A percentile compares a stretch with the other conserved stretches of the same genome.
phyloP scores from a whole-genome alignment of 2,329 filamentous ascomycete genomes.

The Colletotrichum nymphaeae region DNA sequence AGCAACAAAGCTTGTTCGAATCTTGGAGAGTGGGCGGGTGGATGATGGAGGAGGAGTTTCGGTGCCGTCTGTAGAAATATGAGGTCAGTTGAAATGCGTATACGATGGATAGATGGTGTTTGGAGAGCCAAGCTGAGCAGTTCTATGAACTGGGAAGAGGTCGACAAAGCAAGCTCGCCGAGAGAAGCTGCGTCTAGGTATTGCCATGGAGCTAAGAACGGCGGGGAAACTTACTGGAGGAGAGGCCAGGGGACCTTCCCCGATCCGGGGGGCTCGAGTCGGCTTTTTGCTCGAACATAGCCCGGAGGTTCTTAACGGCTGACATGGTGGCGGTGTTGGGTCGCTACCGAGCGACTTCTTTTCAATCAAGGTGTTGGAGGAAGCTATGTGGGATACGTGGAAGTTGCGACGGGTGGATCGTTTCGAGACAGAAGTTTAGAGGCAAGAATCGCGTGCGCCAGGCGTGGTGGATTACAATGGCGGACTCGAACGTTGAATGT shows the following conservation, averaged over 20 bases:
- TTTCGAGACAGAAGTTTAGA: not conserved
- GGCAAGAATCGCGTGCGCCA: constrained; percentile 6
- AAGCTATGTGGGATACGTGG: constrained; percentile 11
- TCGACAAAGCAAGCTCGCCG: not conserved
- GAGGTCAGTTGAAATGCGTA: constrained; percentile 21
- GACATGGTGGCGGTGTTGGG: constrained; percentile 63
- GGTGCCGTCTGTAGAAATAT: constrained; percentile 29
- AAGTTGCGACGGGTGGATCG: constrained; percentile 16
- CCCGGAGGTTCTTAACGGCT: constrained; percentile 79
- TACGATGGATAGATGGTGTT: not conserved
- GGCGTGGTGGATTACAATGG: constrained; percentile 1
- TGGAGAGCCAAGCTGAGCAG: constrained; percentile 2
- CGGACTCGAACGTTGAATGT: constrained; percentile 3
- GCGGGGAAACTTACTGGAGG: constrained; percentile 49
- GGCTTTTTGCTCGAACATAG: constrained; percentile 83
- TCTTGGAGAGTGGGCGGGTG: constrained; percentile 76
- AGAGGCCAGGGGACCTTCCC: constrained; percentile 73
- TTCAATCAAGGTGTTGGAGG: constrained; percentile 1
- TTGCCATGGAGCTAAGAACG: not conserved
- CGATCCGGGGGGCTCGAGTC: constrained; percentile 74
- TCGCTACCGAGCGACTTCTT: constrained; percentile 13
- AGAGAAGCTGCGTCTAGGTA: not conserved
- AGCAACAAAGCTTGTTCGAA: constrained; percentile 80
- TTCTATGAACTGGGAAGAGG: not conserved
- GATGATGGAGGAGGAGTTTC: constrained; percentile 32